Base-by-base conservation (phyloP, 1,284 basidiomycete genomes). In the Golubevia sp. region DNA sequence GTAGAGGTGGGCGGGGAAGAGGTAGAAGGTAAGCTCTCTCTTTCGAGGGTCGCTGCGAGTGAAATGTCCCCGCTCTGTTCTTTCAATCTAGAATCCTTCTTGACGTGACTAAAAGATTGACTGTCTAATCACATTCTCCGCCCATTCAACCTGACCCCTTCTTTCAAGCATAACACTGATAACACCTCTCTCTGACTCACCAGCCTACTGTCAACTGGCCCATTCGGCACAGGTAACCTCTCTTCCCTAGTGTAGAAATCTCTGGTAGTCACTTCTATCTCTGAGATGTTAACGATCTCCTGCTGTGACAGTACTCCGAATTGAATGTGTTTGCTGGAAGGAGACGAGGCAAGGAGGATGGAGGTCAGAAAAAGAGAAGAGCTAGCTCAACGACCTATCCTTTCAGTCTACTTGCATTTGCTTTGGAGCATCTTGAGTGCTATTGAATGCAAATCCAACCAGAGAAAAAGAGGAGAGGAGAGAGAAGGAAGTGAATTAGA, bases 261-360 rank as follows among this genome's bases (percentile, higher is more conserved):
- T 48, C 72, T 56, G 7, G 79, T 77, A 49, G 74, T 71, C 60
- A 79, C 73, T 61, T 83, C 81, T 54, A 83, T 71, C 66, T 83
- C 79, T 51, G 76, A 74, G 61, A 83, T 74, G 60, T 78, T 74
- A 63, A 80, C 76, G 44, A 83, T 83, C 69, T 83, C 81, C 71
- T 80, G 76, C 66, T 74, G 68, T 55, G 81, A 83, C 56, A 83
- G 73, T 55, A 83, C 81, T 61, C 81, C 81, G 64, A 83, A 83
- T 63, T 83, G 81, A 63, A 83, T 83, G 75, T 77, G 77, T 67
- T 83, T 83, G 73, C 30, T 34, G 30, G 11, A 11, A 34, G 11
- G 30, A 3, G 11, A 11, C 5, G 30, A 34, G 11, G 30, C 11
- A 15, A 26, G 3, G 15, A 23, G 27, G 11, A 26, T 8, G n/a